These are phyloP conservation scores for Juglanconis sp. DNA, from an alignment of 2,329 filamentous ascomycete species.

Conservation along the genomic window DNA sequence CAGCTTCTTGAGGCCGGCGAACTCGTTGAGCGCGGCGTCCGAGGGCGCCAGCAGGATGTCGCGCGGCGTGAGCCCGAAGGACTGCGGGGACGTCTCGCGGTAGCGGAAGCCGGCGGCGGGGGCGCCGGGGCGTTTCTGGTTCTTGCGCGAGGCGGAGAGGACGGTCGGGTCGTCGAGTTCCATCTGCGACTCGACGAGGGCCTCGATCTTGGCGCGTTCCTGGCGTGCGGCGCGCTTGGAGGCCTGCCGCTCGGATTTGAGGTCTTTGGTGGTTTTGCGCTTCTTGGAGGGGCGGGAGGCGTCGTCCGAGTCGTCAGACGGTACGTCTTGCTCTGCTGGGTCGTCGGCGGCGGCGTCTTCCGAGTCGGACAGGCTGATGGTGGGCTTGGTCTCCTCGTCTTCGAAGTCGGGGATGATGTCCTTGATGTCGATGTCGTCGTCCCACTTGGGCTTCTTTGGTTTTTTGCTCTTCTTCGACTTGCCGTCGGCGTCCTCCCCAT, in stretches of 20 bases:
- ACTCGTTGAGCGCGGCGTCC: slow-evolving; percentile 83
- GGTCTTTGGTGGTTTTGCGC: slow-evolving; percentile 58
- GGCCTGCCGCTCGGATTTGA: slow-evolving; percentile 55
- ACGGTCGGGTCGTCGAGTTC: slow-evolving; percentile 66
- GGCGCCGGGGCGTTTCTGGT: slow-evolving; percentile 19
- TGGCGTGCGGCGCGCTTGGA: slow-evolving; percentile 71
- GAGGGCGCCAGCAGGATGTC: slow-evolving; percentile 89
- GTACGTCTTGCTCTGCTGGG: slow-evolving; percentile 33
- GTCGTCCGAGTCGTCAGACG: slow-evolving; percentile 28
- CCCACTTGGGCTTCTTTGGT: slow-evolving; percentile 83
- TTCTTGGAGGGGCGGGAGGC: slow-evolving; percentile 47
- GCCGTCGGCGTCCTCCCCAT: slow-evolving; percentile 47
- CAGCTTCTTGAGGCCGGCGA: slow-evolving; percentile 90
- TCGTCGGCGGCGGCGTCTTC: slow-evolving; percentile 40
- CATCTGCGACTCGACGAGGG: slow-evolving; percentile 78
- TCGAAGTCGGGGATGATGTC: slow-evolving; percentile 86
- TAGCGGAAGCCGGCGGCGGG: slow-evolving; percentile 69
- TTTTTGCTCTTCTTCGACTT: slow-evolving; percentile 58
- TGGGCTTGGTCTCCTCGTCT: slow-evolving; percentile 54
- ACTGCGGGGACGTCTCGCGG: slow-evolving; percentile 85
- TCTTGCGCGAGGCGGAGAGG: slow-evolving; percentile 46
- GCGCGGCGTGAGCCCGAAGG: slow-evolving; percentile 82
- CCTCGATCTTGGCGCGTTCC: slow-evolving; percentile 80
- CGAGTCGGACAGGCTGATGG: slow-evolving; percentile 54
- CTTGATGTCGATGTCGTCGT: slow-evolving; percentile 96